phyloP scores from a whole-genome alignment of 2,329 filamentous ascomycete species.

The Pseudocercospora macadamiae region DNA sequence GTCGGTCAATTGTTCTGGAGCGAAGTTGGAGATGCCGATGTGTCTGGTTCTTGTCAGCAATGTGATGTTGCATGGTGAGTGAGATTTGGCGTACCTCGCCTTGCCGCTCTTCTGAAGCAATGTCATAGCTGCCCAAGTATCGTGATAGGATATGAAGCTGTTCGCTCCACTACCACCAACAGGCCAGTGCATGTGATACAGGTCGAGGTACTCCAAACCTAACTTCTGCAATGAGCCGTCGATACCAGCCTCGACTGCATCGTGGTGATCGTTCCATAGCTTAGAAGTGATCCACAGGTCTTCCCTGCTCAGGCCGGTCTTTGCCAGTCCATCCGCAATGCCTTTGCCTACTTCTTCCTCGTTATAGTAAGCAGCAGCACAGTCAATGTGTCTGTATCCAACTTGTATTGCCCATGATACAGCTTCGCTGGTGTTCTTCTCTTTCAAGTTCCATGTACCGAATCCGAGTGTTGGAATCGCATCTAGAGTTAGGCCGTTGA shows the following conservation, averaged over 20 bases:
- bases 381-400: slow-evolving; percentile 60
- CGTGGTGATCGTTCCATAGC: slow-evolving; percentile 40
- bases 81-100: slow-evolving; percentile 6
- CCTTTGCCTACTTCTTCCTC: slow-evolving; percentile 49
- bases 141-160: slow-evolving; percentile 31
- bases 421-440: slow-evolving; percentile 40
- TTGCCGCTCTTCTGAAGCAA: slow-evolving; percentile 32
- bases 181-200: slow-evolving; percentile 53
- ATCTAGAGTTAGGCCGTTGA: slow-evolving; percentile 28
- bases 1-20: slow-evolving; percentile 31
- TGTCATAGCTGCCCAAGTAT: slow-evolving; percentile 37
- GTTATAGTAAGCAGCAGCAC: slow-evolving; percentile 49
- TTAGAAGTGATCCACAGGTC: slow-evolving; percentile 44
- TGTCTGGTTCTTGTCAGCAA: slow-evolving; percentile 17
- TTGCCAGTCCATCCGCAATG: slow-evolving; percentile 42
- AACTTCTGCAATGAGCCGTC: slow-evolving; percentile 45
- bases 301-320: slow-evolving; percentile 37
- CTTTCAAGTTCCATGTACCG: slow-evolving; percentile 44
- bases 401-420: slow-evolving; percentile 46
- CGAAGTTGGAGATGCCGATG: slow-evolving; percentile 40
- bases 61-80: background rate
- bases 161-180: slow-evolving; percentile 31
- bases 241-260: slow-evolving; percentile 37
- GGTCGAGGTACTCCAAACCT: slow-evolving; percentile 46
- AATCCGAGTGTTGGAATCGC: slow-evolving; percentile 41